phyloP scores from a whole-genome alignment of 768 basidiomycete species.

The Suillus subalutaceus region DNA sequence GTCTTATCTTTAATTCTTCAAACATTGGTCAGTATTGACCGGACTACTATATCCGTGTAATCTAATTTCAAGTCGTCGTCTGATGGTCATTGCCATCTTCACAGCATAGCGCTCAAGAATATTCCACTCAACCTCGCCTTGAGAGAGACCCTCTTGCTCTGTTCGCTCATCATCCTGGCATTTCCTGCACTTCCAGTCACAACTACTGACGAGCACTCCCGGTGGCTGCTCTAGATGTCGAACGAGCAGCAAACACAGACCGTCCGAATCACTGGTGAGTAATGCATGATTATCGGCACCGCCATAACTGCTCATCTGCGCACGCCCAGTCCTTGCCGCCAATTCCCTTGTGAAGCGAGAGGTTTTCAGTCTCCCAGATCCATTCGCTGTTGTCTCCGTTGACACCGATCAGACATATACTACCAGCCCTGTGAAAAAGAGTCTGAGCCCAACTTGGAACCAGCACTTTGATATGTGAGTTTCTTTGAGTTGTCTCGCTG shows the following conservation, averaged over 20 bases:
- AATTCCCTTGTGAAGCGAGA: constrained; percentile 76
- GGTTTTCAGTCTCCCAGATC: constrained; percentile 81
- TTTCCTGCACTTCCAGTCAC: neutral
- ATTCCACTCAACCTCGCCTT: neutral
- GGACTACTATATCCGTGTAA: constrained; percentile 6
- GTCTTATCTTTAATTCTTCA: neutral
- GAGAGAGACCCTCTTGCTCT: neutral
- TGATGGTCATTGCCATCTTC: constrained; percentile 6
- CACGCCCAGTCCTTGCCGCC: constrained; percentile 73
- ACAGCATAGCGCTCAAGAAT: constrained; percentile 9
- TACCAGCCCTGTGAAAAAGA: constrained; percentile 70
- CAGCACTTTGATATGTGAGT: constrained; percentile 85
- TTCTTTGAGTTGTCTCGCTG: constrained; percentile 9
- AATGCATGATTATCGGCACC: neutral
- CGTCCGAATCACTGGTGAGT: constrained; percentile 2
- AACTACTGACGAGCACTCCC: neutral
- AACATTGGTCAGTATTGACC: constrained; percentile 7
- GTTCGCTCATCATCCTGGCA: constrained; percentile 1
- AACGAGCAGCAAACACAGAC: neutral
- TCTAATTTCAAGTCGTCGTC: constrained; percentile 1
- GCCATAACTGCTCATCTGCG: neutral
- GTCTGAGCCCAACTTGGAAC: constrained; percentile 78
- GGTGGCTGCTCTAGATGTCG: constrained; percentile 8
- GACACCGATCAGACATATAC: constrained; percentile 84
- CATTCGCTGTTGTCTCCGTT: constrained; percentile 86